Conservation (phyloP, 78 protist genomes). For the Dictyostelium purpureum region DNA sequence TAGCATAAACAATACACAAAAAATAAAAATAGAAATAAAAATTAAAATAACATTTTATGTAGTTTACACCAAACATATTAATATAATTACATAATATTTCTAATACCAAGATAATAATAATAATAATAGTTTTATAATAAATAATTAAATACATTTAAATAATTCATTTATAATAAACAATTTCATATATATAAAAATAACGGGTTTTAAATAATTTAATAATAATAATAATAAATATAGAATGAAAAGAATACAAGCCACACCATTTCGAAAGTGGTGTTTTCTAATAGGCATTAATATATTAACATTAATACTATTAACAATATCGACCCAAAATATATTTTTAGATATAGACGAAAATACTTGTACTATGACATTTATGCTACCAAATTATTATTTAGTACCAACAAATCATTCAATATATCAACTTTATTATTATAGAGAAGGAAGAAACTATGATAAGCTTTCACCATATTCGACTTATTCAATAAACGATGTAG, state of each 20-base stretch:
- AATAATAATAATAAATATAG: not conserved
- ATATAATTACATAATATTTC: too few relatives aligned
- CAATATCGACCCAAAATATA: not conserved
- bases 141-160: not conserved
- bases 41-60: not conserved
- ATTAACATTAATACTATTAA: not conserved
- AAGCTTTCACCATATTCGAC: not conserved
- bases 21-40: not conserved
- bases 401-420: conserved; percentile 50
- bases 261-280: conserved; percentile 35
- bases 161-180: not conserved
- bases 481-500: not conserved
- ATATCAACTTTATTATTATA: conserved; percentile 54
- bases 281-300: conserved; percentile 26
- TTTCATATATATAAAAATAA: too few relatives aligned
- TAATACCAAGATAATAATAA: not conserved
- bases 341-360: conserved; percentile 66
- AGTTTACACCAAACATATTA: too few relatives aligned
- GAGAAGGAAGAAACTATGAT: conserved; percentile 21
- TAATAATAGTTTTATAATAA: not conserved
- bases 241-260: conserved; percentile 2
- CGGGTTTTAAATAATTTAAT: not conserved
- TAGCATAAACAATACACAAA: not conserved
- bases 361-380: conserved; percentile 75
- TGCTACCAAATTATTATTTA: conserved; percentile 58